phyloP scores from a whole-genome alignment of 2,329 filamentous ascomycete species.

The Nannizzia gypsea region DNA sequence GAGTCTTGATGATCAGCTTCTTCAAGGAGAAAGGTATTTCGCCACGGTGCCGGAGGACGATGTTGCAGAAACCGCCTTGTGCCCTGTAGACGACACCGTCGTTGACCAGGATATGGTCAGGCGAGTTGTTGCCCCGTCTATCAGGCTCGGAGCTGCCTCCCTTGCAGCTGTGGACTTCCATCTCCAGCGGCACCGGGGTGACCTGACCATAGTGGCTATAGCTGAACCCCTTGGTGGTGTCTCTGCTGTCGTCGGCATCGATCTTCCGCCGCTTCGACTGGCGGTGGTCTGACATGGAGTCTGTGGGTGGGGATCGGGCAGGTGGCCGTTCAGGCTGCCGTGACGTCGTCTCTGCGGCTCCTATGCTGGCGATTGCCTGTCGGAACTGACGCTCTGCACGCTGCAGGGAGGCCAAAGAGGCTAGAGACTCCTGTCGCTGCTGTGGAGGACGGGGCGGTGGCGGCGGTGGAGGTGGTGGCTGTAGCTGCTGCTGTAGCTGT shows the following conservation, averaged over 20 bases:
- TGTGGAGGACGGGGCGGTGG: neutral
- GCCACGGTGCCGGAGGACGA: constrained; percentile 71
- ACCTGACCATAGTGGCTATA: constrained; percentile 86
- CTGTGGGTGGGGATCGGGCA: neutral
- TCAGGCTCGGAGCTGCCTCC: constrained; percentile 37
- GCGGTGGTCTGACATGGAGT: constrained; percentile 5
- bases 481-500: too few species aligned
- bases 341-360: neutral
- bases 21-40: constrained; percentile 70
- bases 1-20: constrained; percentile 79
- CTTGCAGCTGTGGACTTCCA: constrained; percentile 86
- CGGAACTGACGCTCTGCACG: constrained; percentile 2
- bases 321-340: neutral
- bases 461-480: too few species aligned
- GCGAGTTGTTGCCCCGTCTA: constrained; percentile 50
- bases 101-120: constrained; percentile 72
- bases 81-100: constrained; percentile 84
- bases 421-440: constrained; percentile 1
- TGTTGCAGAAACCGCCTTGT: constrained; percentile 74
- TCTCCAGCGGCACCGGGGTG: constrained; percentile 64
- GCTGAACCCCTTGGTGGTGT: constrained; percentile 46
- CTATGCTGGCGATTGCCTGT: neutral
- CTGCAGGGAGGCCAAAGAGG: neutral
- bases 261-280: constrained; percentile 57
- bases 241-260: constrained; percentile 48